A percentile compares a stretch with the other conserved stretches of the same genome.
Evolutionary conservation across 108 stramenopile species (phyloP).

Genomic region (Stephanodiscus minutulus): DNA sequence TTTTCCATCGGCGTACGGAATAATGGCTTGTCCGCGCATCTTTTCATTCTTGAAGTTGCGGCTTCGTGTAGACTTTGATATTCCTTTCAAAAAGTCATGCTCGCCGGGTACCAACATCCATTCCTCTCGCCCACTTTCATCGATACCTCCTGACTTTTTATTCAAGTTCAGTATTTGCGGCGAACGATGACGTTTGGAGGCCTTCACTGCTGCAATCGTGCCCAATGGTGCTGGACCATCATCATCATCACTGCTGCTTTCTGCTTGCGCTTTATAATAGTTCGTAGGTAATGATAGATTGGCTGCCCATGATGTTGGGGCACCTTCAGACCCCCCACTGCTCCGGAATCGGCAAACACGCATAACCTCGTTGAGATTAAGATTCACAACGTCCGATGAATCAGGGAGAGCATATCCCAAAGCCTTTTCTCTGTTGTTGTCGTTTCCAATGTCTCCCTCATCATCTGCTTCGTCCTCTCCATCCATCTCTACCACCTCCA

Average conservation of each 20-base stretch:
- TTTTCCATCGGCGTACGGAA: slow-evolving; percentile 5
- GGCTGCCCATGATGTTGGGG: slow-evolving; percentile 30
- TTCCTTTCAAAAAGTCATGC: slow-evolving; percentile 77
- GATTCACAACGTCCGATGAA: background rate
- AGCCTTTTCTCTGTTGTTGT: slow-evolving; percentile 10
- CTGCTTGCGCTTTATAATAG: background rate
- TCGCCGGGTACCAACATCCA: slow-evolving; percentile 90
- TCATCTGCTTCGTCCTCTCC: slow-evolving; percentile 62
- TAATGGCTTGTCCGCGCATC: slow-evolving; percentile 24
- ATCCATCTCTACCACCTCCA: slow-evolving; percentile 74
- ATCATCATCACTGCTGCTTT: slow-evolving; percentile 62
- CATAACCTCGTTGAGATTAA: slow-evolving; percentile 35
- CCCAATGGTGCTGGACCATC: slow-evolving; percentile 70
- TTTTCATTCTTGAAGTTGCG: slow-evolving; percentile 74
- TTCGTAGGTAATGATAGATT: slow-evolving; percentile 4
- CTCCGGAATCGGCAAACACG: slow-evolving; percentile 52
- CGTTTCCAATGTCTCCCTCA: slow-evolving; percentile 27
- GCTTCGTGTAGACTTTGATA: slow-evolving; percentile 52
- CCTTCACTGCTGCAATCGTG: slow-evolving; percentile 38
- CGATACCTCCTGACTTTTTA: slow-evolving; percentile 23
- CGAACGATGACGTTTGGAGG: slow-evolving; percentile 33
- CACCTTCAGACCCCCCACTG: slow-evolving; percentile 38
- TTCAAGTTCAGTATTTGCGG: slow-evolving; percentile 37
- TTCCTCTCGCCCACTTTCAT: slow-evolving; percentile 67
- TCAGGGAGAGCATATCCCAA: slow-evolving; percentile 78